Conservation (phyloP, 2,329 filamentous ascomycete species). For the Colletotrichum brevisporum region DNA sequence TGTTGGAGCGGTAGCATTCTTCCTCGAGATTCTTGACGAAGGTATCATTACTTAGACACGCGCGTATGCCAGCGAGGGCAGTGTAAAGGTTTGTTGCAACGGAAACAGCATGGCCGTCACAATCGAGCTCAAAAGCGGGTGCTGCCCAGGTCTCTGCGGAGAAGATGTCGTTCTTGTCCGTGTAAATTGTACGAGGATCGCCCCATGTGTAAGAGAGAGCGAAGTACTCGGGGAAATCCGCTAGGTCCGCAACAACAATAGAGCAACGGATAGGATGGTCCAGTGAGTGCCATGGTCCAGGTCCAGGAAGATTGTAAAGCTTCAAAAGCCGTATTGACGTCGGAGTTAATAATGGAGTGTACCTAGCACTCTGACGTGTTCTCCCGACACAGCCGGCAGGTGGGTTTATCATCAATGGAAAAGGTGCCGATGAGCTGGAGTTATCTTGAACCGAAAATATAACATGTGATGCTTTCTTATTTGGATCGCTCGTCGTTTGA, state of each 20-base stretch:
- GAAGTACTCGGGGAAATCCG: neutral
- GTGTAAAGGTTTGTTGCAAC: neutral
- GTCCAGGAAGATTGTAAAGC: neutral
- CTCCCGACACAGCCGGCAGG: neutral
- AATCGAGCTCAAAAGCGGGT: neutral
- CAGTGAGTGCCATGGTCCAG: neutral
- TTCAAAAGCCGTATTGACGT: neutral
- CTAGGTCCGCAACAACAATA: neutral
- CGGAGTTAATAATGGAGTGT: neutral
- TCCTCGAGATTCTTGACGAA: neutral
- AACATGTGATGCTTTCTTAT: neutral
- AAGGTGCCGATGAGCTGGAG: neutral
- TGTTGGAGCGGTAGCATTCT: neutral
- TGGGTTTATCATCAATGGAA: neutral
- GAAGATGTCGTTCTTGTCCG: neutral
- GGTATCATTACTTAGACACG: neutral
- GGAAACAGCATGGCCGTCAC: neutral
- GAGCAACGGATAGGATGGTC: neutral
- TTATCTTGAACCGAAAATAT: neutral
- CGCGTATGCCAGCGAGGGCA: neutral
- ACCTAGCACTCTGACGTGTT: neutral
- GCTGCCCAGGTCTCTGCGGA: neutral
- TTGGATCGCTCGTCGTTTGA: neutral
- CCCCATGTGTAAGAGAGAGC: neutral
- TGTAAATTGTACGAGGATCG: neutral